Percentiles rank a stretch among this genome's conserved stretches.
Evolutionary conservation across 2,329 filamentous ascomycete species (phyloP).

Genomic region (Cladophialophora exuberans): DNA sequence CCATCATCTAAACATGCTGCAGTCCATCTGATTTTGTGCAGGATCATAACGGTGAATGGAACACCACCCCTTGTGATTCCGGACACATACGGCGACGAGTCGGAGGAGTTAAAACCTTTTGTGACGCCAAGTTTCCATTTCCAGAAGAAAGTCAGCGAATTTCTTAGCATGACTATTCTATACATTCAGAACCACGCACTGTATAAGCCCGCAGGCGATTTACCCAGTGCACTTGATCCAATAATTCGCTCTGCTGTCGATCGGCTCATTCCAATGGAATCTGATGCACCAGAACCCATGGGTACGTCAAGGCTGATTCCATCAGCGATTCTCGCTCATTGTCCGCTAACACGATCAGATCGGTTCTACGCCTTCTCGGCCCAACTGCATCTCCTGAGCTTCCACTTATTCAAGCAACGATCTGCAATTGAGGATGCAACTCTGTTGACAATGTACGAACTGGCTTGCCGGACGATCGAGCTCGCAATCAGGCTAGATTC

Average conservation of each 20-base stretch:
- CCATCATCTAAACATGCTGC: background rate
- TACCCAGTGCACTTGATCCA: background rate
- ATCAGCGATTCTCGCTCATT: background rate
- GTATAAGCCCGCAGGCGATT: background rate
- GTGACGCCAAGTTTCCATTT: constrained; percentile 4
- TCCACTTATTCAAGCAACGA: constrained; percentile 7
- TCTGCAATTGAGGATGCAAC: background rate
- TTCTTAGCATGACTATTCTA: background rate
- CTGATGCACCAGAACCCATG: background rate
- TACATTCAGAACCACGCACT: constrained; percentile 5
- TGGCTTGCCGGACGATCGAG: constrained; percentile 11
- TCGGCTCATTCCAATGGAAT: background rate
- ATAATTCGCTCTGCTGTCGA: background rate
- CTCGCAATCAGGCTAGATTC: constrained; percentile 1
- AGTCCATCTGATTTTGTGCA: background rate
- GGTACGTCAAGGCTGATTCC: background rate
- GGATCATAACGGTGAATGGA: constrained; percentile 7
- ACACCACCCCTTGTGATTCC: constrained; percentile 13
- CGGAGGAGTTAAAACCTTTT: background rate
- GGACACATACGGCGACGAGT: constrained; percentile 4
- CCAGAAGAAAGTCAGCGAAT: constrained; percentile 6
- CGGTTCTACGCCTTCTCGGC: constrained; percentile 5
- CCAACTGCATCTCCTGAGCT: constrained; percentile 3
- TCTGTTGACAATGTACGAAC: constrained; percentile 6
- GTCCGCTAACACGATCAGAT: constrained; percentile 1